Conservation (phyloP, 225 moss, liverwort and hornwort genomes). For the Anthoceros angustus region DNA sequence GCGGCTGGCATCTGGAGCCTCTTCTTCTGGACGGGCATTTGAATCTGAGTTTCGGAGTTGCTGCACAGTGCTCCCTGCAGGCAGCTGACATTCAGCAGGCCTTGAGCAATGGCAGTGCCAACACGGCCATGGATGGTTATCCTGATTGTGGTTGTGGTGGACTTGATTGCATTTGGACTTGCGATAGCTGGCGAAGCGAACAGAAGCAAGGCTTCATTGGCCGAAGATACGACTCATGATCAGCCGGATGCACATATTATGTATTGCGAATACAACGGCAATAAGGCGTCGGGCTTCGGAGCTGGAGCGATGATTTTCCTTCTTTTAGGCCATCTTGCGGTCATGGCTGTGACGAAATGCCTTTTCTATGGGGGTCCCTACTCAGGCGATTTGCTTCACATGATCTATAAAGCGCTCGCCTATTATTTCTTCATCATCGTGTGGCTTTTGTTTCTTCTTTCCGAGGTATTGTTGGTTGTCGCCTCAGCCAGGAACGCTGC, state of each 20-base stretch:
- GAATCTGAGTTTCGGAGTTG: too few species aligned
- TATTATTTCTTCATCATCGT: not conserved
- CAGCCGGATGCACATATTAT: not conserved
- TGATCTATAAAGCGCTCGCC: slow-evolving; percentile 1
- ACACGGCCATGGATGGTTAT: not conserved
- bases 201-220: not conserved
- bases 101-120: too few species aligned
- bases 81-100: not conserved
- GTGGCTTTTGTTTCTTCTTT: slow-evolving; percentile 38
- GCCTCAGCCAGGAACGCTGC: slow-evolving; percentile 39
- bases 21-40: too few species aligned
- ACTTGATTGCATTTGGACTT: not conserved
- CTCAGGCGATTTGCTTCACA: slow-evolving; percentile 26
- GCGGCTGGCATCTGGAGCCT: too few species aligned
- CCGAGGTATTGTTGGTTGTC: slow-evolving; percentile 19
- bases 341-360: slow-evolving; percentile 32
- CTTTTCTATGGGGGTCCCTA: slow-evolving; percentile 30
- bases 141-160: not conserved
- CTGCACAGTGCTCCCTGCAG: too few species aligned
- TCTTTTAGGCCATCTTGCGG: slow-evolving; percentile 24
- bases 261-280: slow-evolving; percentile 22
- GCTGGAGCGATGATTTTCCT: slow-evolving; percentile 30
- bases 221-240: not conserved
- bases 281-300: slow-evolving; percentile 31
- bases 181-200: not conserved